These are phyloP conservation scores for Blastosporella zonata DNA, from an alignment of 1,284 basidiomycete species.

Conservation along the genomic window DNA sequence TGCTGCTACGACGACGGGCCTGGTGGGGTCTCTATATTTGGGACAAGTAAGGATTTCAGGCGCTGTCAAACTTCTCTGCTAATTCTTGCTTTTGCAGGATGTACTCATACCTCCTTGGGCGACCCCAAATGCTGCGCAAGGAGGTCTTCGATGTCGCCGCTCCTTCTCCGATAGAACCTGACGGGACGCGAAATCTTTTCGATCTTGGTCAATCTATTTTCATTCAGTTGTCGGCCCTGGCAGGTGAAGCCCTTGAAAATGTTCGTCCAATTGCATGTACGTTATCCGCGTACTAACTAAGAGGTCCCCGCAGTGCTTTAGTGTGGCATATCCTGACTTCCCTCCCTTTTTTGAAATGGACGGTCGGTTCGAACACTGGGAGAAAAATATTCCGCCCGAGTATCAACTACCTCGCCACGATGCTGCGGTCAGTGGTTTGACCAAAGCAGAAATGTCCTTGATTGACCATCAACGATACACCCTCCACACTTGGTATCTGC, in stretches of 20 bases:
- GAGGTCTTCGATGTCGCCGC: slow-evolving; percentile 38
- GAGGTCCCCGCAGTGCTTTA: slow-evolving; percentile 35
- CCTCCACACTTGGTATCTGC: slow-evolving; percentile 39
- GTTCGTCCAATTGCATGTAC: slow-evolving; percentile 24
- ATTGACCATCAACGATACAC: slow-evolving; percentile 35
- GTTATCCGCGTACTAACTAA: slow-evolving; percentile 6
- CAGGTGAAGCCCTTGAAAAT: slow-evolving; percentile 41
- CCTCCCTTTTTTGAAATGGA: slow-evolving; percentile 39
- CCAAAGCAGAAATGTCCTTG: slow-evolving; percentile 25
- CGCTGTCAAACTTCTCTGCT: not conserved
- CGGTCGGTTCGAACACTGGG: slow-evolving; percentile 41
- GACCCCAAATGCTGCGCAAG: slow-evolving; percentile 41
- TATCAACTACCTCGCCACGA: slow-evolving; percentile 27
- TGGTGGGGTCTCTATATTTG: slow-evolving; percentile 49
- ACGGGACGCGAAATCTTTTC: slow-evolving; percentile 36
- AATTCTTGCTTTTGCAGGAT: slow-evolving; percentile 30
- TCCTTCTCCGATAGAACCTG: slow-evolving; percentile 30
- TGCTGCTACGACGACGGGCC: slow-evolving; percentile 38
- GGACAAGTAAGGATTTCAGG: slow-evolving; percentile 39
- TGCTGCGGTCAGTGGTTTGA: slow-evolving; percentile 23
- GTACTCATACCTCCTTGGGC: slow-evolving; percentile 42
- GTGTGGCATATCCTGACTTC: slow-evolving; percentile 33
- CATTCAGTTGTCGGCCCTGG: slow-evolving; percentile 37
- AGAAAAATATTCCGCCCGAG: slow-evolving; percentile 35
- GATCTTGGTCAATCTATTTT: slow-evolving; percentile 35